phyloP scores from a whole-genome alignment of 129 eudicot genomes.

The Glebionis coronaria region DNA sequence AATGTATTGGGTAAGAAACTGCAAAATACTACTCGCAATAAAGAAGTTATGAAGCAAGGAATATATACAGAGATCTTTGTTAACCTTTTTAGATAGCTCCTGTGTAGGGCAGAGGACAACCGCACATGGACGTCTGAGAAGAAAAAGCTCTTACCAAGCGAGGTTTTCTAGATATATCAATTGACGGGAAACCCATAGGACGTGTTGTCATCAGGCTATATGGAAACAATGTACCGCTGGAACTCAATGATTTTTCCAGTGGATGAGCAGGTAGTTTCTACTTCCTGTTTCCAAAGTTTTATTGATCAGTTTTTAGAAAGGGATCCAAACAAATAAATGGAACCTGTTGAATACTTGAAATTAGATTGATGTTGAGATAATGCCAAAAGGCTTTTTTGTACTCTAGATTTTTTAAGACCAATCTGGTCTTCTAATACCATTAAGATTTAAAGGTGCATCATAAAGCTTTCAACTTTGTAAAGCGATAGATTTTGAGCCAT shows the following conservation, averaged over 20 bases:
- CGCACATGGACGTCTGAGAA: constrained; percentile 76
- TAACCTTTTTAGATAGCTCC: constrained; percentile 93
- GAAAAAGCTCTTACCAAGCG: constrained; percentile 41
- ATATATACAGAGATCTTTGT: background rate
- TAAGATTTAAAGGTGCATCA: no score
- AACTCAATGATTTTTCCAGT: constrained; percentile 58
- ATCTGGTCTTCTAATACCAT: no score
- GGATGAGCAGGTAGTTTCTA: constrained; percentile 65
- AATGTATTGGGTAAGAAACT: constrained; percentile 12
- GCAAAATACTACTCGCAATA: background rate
- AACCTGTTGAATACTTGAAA: no score
- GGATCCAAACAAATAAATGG: no score
- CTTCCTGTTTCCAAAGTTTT: no score
- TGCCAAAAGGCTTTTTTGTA: no score
- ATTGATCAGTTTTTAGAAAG: no score
- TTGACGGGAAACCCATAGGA: constrained; percentile 76
- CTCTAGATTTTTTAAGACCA: no score
- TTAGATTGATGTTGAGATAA: no score
- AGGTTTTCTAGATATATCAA: constrained; percentile 79
- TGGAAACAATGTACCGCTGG: constrained; percentile 61
- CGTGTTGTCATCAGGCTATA: constrained; percentile 63
- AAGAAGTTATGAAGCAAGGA: background rate
- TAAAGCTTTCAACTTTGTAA: no score
- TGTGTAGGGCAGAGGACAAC: constrained; percentile 87
- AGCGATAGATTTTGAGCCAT: no score